A percentile compares a stretch with the other conserved stretches of the same genome.
phyloP scores from a whole-genome alignment of 805 yeast species.

The Isabelozyma gotoi region DNA sequence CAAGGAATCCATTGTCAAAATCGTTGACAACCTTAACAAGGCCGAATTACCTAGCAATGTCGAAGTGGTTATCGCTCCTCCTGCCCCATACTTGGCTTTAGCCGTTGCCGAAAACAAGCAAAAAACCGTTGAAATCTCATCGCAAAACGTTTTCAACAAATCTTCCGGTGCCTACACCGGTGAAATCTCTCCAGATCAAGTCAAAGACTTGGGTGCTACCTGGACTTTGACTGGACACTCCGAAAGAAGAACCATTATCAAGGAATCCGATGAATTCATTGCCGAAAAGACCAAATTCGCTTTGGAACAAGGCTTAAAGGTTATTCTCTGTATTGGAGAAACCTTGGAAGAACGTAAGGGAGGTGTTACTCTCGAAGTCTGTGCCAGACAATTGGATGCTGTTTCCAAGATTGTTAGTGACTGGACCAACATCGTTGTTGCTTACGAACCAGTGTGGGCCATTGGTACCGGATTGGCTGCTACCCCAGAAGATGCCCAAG shows the following conservation, averaged over 20 bases:
- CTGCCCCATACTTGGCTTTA: conserved; percentile 85
- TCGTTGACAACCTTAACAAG: conserved; percentile 79
- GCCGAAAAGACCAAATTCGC: conserved; percentile 96
- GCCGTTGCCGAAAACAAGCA: conserved; percentile 69
- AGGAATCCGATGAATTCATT: conserved; percentile 85
- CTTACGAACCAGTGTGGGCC: conserved; percentile 99
- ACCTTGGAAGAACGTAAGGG: conserved; percentile 92
- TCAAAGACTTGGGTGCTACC: conserved; percentile 86
- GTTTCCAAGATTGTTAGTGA: conserved; percentile 77
- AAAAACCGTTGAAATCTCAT: conserved; percentile 76
- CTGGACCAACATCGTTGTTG: conserved; percentile 92
- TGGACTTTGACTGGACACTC: conserved; percentile 99
- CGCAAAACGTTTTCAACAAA: conserved; percentile 88
- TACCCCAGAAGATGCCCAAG: conserved; percentile 97
- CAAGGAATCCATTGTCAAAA: conserved; percentile 76
- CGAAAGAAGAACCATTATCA: conserved; percentile 93
- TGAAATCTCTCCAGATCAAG: conserved; percentile 84
- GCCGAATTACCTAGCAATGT: conserved; percentile 74
- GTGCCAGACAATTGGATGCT: conserved; percentile 87
- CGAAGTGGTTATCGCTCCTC: conserved; percentile 95
- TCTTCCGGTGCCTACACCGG: conserved; percentile 97
- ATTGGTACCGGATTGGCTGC: conserved; percentile 99
- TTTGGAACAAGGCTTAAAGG: conserved; percentile 82
- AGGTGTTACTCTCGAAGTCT: conserved; percentile 80
- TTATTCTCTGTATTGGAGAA: conserved; percentile 97